These are phyloP conservation scores for Collybia sordida DNA, from an alignment of 768 basidiomycete genomes.

Conservation along the genomic window DNA sequence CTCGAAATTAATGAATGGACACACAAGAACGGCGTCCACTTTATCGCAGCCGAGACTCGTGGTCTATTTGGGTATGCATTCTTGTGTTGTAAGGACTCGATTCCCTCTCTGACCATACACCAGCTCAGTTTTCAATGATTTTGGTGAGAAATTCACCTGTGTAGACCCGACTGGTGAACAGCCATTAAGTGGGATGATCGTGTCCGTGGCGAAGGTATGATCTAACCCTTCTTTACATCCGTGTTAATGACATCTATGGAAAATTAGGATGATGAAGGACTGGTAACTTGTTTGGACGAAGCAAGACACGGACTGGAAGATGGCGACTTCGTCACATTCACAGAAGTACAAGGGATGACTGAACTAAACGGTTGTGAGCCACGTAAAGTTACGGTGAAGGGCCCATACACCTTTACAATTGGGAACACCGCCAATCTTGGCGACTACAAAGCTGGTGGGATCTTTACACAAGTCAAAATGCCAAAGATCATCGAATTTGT, in stretches of 20 bases:
- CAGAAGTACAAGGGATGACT: slow-evolving; percentile 93
- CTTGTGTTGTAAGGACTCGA: background rate
- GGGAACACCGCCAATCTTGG: slow-evolving; percentile 83
- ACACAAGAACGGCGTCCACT: slow-evolving; percentile 83
- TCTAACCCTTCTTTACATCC: background rate
- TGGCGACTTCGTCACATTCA: slow-evolving; percentile 96
- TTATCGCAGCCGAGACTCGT: slow-evolving; percentile 87
- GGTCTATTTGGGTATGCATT: slow-evolving; percentile 86
- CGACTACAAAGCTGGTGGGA: slow-evolving; percentile 83
- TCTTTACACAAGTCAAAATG: slow-evolving; percentile 99
- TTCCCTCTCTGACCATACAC: slow-evolving; percentile 4
- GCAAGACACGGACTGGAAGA: slow-evolving; percentile 98
- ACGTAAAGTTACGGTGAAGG: slow-evolving; percentile 89
- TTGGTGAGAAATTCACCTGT: slow-evolving; percentile 91
- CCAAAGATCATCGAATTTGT: slow-evolving; percentile 95
- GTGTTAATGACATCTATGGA: background rate
- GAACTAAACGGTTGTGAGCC: slow-evolving; percentile 91
- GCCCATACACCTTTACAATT: slow-evolving; percentile 96
- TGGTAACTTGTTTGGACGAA: slow-evolving; percentile 96
- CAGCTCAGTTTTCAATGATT: slow-evolving; percentile 95
- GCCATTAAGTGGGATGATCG: slow-evolving; percentile 92
- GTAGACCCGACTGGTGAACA: slow-evolving; percentile 99
- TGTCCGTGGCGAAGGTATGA: slow-evolving; percentile 81
- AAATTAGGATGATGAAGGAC: slow-evolving; percentile 79
- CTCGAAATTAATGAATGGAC: slow-evolving; percentile 97